Evolutionary conservation across 2,329 filamentous ascomycete genomes (phyloP).

Genomic region (Penicillium sclerotigenum): DNA sequence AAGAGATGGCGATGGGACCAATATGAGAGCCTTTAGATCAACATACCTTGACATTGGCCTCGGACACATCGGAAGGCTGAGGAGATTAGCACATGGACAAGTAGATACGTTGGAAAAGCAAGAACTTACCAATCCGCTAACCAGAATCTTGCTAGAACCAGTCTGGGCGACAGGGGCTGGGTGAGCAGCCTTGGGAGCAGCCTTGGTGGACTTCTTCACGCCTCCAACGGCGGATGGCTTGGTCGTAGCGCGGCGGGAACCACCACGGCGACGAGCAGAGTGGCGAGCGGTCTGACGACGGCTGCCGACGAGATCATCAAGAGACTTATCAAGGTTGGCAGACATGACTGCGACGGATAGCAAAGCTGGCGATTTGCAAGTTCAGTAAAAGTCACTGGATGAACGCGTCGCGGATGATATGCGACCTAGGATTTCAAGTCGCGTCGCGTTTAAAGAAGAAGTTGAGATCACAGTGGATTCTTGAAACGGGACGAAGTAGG

Average conservation of each 20-base stretch:
- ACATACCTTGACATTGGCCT: constrained; percentile 99
- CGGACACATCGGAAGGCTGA: constrained; percentile 92
- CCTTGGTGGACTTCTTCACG: constrained; percentile 67
- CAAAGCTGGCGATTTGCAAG: constrained; percentile 17
- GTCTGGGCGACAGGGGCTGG: constrained; percentile 60
- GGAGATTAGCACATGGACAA: constrained; percentile 46
- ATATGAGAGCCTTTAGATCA: constrained; percentile 73
- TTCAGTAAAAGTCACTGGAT: constrained; percentile 7
- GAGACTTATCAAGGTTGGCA: constrained; percentile 92
- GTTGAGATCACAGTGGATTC: neutral
- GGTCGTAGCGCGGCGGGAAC: constrained; percentile 45
- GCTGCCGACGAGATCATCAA: constrained; percentile 93
- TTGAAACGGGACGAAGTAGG: neutral
- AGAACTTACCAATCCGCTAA: constrained; percentile 91
- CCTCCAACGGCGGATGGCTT: constrained; percentile 72
- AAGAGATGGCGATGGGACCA: constrained; percentile 67
- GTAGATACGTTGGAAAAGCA: neutral
- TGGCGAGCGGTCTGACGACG: constrained; percentile 55
- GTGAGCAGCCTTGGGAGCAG: constrained; percentile 53
- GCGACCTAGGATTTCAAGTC: constrained; percentile 1
- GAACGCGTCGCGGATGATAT: neutral
- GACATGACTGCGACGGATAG: constrained; percentile 61
- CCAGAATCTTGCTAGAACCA: constrained; percentile 92
- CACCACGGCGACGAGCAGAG: constrained; percentile 41
- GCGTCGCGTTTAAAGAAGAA: constrained; percentile 19